Evolutionary conservation across 2,329 filamentous ascomycete species (phyloP).

Genomic region (Venturia asperata): DNA sequence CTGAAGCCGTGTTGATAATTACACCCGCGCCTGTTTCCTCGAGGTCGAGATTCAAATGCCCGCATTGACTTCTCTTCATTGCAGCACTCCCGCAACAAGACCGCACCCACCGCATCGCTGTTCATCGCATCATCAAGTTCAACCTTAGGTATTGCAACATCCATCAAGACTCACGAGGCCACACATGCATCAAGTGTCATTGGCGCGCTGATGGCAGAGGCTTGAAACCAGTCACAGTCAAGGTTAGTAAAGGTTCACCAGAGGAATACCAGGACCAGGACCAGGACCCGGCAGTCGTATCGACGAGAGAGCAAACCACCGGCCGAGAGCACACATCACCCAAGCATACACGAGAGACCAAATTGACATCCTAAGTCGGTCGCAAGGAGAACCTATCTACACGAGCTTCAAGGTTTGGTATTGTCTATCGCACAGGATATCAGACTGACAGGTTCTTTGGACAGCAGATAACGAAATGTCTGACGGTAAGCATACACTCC

Average conservation of each 20-base stretch:
- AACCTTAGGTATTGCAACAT: neutral
- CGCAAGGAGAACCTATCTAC: neutral
- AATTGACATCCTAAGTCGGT: neutral
- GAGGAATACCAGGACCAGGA: neutral
- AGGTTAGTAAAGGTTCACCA: slow-evolving; percentile 2
- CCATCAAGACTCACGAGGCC: neutral
- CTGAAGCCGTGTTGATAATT: no score
- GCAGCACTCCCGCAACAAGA: neutral
- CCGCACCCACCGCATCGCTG: neutral
- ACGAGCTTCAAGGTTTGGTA: slow-evolving; percentile 2
- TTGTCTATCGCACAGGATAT: slow-evolving; percentile 8
- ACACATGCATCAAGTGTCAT: neutral
- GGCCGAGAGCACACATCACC: neutral
- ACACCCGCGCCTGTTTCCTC: no score
- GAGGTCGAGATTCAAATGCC: no score
- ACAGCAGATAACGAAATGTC: slow-evolving; percentile 27
- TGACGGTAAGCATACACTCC: slow-evolving; percentile 26
- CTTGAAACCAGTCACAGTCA: slow-evolving; percentile 3
- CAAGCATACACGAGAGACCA: neutral
- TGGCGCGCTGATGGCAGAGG: slow-evolving; percentile 5
- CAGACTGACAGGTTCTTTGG: slow-evolving; percentile 9
- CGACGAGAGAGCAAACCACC: neutral
- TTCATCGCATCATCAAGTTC: neutral
- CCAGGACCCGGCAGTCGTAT: neutral
- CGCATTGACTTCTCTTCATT: no score